Percentiles rank a stretch among this genome's conserved stretches.
Evolutionary conservation across 768 basidiomycete genomes (phyloP).

Genomic region (Lepiota brunneoincarnata): DNA sequence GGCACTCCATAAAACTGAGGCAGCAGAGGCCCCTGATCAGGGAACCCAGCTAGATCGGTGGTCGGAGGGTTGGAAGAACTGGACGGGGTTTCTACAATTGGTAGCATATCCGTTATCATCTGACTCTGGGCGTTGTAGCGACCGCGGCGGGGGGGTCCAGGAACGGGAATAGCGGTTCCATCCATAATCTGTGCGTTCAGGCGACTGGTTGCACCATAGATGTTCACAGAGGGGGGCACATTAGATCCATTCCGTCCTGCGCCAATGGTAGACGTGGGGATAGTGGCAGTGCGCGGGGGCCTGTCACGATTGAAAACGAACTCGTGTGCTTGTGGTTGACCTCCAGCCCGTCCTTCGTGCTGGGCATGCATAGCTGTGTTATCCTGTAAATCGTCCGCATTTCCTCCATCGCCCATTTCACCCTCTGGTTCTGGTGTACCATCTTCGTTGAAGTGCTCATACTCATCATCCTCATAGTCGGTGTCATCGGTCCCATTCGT

Average conservation of each 20-base stretch:
- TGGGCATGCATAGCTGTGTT: conserved; percentile 17
- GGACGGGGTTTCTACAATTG: conserved; percentile 56
- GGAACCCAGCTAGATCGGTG: too few relatives aligned
- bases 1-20: conserved; percentile 3
- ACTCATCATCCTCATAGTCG: conserved; percentile 61
- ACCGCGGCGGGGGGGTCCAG: conserved; percentile 37
- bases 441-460: conserved; percentile 46
- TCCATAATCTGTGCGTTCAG: conserved; percentile 34
- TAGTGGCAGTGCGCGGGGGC: conserved; percentile 23
- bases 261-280: conserved; percentile 22
- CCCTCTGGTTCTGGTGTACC: conserved; percentile 44
- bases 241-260: conserved; percentile 14
- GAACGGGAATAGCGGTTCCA: conserved; percentile 22
- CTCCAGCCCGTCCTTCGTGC: conserved; percentile 9
- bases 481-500: conserved; percentile 67
- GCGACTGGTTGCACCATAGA: conserved; percentile 31
- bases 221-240: conserved; percentile 27
- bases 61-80: conserved; percentile 45
- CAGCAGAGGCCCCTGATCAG: too few relatives aligned
- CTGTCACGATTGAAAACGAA: conserved; percentile 34
- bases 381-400: conserved; percentile 15
- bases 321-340: conserved; percentile 27
- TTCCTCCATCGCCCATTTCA: conserved; percentile 29
- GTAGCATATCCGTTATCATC: conserved; percentile 44
- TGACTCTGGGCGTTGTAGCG: conserved; percentile 33